Evolutionary conservation across 495 filamentous ascomycete genomes (phyloP).

Genomic region (Penicillium canariense): DNA sequence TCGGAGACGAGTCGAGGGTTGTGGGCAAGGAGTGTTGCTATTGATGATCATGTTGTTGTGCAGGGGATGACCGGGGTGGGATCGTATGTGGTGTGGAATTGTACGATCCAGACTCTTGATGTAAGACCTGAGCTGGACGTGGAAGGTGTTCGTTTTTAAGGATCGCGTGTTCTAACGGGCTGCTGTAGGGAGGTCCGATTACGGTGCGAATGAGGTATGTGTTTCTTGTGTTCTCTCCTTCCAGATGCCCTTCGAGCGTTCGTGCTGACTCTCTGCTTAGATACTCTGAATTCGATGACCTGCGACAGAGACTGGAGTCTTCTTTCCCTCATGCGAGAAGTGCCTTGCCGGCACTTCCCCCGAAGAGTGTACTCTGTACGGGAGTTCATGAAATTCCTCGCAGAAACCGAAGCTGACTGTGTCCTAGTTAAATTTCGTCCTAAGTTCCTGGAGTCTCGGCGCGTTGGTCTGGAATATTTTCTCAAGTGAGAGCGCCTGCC

Average conservation of each 20-base stretch:
- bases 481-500: constrained; percentile 55
- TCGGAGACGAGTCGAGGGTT: constrained; percentile 59
- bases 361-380: constrained; percentile 69
- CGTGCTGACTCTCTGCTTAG: constrained; percentile 28
- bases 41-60: constrained; percentile 67
- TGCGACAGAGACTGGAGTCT: constrained; percentile 54
- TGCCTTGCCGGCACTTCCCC: constrained; percentile 64
- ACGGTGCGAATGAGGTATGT: constrained; percentile 57
- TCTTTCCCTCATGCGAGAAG: constrained; percentile 65
- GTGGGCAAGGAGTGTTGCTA: constrained; percentile 64
- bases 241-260: too few relatives aligned
- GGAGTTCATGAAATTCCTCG: constrained; percentile 25
- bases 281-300: constrained; percentile 71
- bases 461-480: constrained; percentile 66
- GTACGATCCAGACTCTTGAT: constrained; percentile 66
- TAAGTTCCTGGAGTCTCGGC: constrained; percentile 63
- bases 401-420: constrained; percentile 10
- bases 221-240: neutral
- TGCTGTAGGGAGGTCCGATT: constrained; percentile 55
- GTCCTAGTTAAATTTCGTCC: constrained; percentile 61
- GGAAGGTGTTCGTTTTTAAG: constrained; percentile 20
- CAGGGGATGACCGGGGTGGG: constrained; percentile 61
- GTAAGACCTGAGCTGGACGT: constrained; percentile 39
- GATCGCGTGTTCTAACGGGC: neutral
- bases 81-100: constrained; percentile 74